Evolutionary conservation across 2,329 filamentous ascomycete species (phyloP), one percentile per base, ranked within the genome.

Genomic region (Cercospora sesami): DNA sequence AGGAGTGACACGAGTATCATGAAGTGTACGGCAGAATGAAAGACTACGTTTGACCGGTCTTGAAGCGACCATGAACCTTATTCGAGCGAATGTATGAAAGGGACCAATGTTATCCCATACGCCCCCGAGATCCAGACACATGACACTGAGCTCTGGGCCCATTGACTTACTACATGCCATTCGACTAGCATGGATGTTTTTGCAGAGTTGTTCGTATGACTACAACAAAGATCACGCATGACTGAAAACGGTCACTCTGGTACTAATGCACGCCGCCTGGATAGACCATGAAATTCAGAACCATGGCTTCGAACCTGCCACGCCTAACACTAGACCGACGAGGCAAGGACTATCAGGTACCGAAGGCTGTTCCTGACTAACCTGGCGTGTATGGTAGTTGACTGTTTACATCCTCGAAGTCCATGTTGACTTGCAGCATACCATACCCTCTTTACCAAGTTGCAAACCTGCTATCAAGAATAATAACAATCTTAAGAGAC

Each of bases 11-110:
- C 26, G 53, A 64, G 57, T 57, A 48, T 30, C 31, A 63, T 23
- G 62, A 59, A 60, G 36, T 42, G 31, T 23, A 55, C 33, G 26
- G 33, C 39, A 61, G 58, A 45, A 55, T 60, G 57, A 60, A 23
- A 53, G 16, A 26, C 12, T 55, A 55, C 23, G 48, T 55, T 53
- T 28, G 23, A 30, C 48, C 48, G 48, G 23, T 16, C 48, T 55
- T 26, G 14, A 5, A 55, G 48, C 48, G 48, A 55, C 48, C 48
- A 55, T 55, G 48, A 55, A 55, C 48, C 48, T 55, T 55, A 55
- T 55, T 28, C 48, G 23, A 28, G 48, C 23, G 12, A 55, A 55
- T 55, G 23, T 55, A 28, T 55, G 10, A 55, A 55, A 16, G 14
- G 14, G 14, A 55, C 48, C 14, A 6, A 55, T 55, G 3, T n/a